phyloP scores from a whole-genome alignment of 352 stramenopile genomes.

The Pelagophyceae sp. region DNA sequence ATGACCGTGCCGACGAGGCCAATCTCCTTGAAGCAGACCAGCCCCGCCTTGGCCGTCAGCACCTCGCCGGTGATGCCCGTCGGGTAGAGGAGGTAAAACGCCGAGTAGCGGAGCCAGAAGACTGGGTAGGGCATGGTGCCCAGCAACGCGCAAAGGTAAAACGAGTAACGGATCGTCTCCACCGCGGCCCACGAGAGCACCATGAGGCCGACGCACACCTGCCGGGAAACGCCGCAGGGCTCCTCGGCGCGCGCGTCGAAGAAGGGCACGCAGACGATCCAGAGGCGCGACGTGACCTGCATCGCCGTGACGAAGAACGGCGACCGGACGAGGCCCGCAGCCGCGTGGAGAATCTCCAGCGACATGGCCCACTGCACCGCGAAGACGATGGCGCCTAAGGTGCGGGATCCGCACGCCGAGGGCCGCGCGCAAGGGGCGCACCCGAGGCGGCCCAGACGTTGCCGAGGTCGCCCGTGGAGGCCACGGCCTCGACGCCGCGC shows the following conservation, averaged over 20 bases:
- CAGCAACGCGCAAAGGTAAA: conserved; percentile 89
- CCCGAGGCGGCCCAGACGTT: conserved; percentile 18
- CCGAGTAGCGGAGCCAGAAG: conserved; percentile 92
- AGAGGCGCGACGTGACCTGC: conserved; percentile 60
- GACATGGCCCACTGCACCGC: conserved; percentile 83
- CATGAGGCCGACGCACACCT: conserved; percentile 55
- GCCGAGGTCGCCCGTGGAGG: conserved; percentile 15
- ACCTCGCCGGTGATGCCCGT: conserved; percentile 84
- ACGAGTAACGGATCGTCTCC: conserved; percentile 89
- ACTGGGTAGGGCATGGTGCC: conserved; percentile 81
- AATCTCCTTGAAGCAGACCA: conserved; percentile 21
- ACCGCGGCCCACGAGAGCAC: conserved; percentile 54
- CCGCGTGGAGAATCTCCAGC: conserved; percentile 90
- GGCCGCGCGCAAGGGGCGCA: conserved; percentile 26
- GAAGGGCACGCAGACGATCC: conserved; percentile 83
- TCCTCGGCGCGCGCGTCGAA: conserved; percentile 51
- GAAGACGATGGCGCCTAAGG: conserved; percentile 36
- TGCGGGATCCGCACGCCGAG: conserved; percentile 18
- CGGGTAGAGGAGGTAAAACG: conserved; percentile 96
- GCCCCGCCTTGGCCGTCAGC: conserved; percentile 26
- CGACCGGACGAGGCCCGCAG: conserved; percentile 85
- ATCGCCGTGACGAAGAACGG: conserved; percentile 73
- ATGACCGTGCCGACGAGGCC: conserved; percentile 37
- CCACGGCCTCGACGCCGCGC: conserved; percentile 30
- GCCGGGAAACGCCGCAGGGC: conserved; percentile 29